Percentiles rank a stretch among this genome's conserved stretches.
Conservation (phyloP, 2,329 filamentous ascomycete genomes). For the Beauveria sp. region DNA sequence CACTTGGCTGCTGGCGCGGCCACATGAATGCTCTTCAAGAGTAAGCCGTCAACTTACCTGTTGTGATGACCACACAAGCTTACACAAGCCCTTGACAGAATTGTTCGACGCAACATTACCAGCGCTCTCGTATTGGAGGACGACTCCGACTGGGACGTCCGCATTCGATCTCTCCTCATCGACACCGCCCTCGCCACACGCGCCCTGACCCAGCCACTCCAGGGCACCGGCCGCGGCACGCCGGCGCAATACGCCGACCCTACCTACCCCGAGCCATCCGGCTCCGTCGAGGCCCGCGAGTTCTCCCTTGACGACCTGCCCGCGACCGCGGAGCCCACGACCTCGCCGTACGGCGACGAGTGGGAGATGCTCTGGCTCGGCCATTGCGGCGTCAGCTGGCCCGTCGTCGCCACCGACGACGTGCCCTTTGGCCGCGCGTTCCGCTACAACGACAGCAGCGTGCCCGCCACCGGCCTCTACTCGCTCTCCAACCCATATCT, state of each 20-base stretch:
- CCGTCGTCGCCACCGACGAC: constrained; percentile 10
- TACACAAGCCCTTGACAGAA: constrained; percentile 14
- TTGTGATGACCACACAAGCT: background rate
- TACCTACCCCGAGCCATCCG: constrained; percentile 14
- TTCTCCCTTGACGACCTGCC: constrained; percentile 12
- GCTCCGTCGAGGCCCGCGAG: background rate
- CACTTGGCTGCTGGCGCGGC: constrained; percentile 25
- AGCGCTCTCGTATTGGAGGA: constrained; percentile 46
- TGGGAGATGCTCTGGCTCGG: constrained; percentile 45
- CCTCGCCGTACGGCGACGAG: constrained; percentile 37
- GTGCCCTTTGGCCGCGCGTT: constrained; percentile 22
- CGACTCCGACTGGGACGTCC: constrained; percentile 48
- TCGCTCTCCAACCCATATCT: constrained; percentile 25
- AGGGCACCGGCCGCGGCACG: background rate
- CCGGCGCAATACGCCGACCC: constrained; percentile 15
- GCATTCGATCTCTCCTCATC: constrained; percentile 38
- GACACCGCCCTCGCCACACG: constrained; percentile 28
- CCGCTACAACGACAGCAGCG: constrained; percentile 24
- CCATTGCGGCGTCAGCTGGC: constrained; percentile 33
- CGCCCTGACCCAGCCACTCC: constrained; percentile 23
- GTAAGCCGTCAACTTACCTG: constrained; percentile 13
- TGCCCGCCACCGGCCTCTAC: constrained; percentile 23
- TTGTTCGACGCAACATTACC: constrained; percentile 34
- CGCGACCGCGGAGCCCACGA: constrained; percentile 9
- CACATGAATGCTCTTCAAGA: constrained; percentile 29